Base-by-base conservation (phyloP, 768 basidiomycete genomes). In the Tephrocybe sp. region DNA sequence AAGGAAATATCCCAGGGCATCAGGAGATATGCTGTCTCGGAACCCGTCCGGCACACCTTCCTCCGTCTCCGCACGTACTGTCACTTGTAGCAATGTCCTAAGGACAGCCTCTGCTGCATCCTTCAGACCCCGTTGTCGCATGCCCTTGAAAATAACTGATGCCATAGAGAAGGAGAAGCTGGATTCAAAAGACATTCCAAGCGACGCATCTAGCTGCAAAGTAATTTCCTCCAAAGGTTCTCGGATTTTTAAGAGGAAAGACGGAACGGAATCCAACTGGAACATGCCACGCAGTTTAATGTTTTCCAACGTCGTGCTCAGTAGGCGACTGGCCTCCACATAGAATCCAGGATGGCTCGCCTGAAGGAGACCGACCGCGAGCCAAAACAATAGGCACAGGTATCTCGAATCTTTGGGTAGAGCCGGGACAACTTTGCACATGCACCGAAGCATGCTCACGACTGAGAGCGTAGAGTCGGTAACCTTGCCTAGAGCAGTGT, bases 401-500 rank as follows among this genome's bases (percentile, higher is more conserved):
- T 92, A 94, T 48, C 89, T 76, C 31, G 89, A 92, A 33, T 82
- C 77, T 31, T 76, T 72, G 0, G 79, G 70, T 10, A 94, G 73
- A 5, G 83, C 84, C 9, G 87, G 87, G 4, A 92, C 79, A 43
- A 94, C 76, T 60, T 83, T 84, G 62, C 81, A 80, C 60, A 96
- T 80, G 68, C 91, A 93, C 45, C 90, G 82, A 20, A 96, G 78
- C 87, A 97, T 96, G 69, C 87, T 89, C 55, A 89, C 83, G 19
- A 94, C 81, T 0, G 90, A 77, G 39, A 78, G 70, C 0, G 84
- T 84, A 16, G 77, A 74, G 59, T 87, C 85, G 26, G 78, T 81
- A n/a, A 84, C 77, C 58, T 84, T 82, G 9, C 68, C 64, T 14
- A 96, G 69, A 0, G 89, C 87, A 0, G 78, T 84, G 55, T 80